Evolutionary conservation across 352 stramenopile genomes (phyloP), one percentile per base, ranked within the genome.

Genomic region (Aphanomyces stellatus): DNA sequence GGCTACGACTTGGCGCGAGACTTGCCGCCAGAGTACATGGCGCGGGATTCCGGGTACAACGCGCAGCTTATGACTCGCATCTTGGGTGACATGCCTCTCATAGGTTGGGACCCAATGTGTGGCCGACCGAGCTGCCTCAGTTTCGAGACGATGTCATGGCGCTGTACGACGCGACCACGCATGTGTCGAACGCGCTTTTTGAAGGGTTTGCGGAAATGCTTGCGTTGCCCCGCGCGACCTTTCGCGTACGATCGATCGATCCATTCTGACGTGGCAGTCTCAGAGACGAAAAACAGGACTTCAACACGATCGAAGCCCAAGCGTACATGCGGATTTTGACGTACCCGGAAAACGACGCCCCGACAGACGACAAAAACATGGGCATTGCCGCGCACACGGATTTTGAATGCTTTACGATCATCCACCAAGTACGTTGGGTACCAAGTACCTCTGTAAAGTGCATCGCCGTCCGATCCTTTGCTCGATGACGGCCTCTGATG

Each of bases 371-470:
- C 62, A 80, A 78, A 40, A 86, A 75, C 1, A 81, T 93, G 10
- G 85, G 85, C 30, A 91, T 93, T 69, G 78, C 82, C 3, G 88
- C 82, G 22, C 85, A 93, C 70, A 93, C 85, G 35, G 85, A 91
- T 60, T 91, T 91, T 62, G 85, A 93, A 71, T 90, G 79, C 59
- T 91, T 93, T 46, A 93, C 82, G 27, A 82, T 91, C 62, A 90
- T 93, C 66, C 85, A 93, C 60, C 85, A 93, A 41, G 66, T 69
- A 19, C 37, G 37, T 43, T 17, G 8, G 17, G 17, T 17, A 8
- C 8, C 37, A 43, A 43, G 17, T 43, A 43, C 37, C 8, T 43
- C 17, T 43, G 8, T 43, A 17, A 17, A 17, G 8, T 43, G 37
- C 8, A 17, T 43, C 37, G 37, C 37, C 17, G 17, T 17, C 17